Percentiles rank a stretch among this genome's conserved stretches.
These are phyloP conservation scores for Fusarium hostae DNA, from an alignment of 2,329 filamentous ascomycete genomes.

Conservation along the genomic window DNA sequence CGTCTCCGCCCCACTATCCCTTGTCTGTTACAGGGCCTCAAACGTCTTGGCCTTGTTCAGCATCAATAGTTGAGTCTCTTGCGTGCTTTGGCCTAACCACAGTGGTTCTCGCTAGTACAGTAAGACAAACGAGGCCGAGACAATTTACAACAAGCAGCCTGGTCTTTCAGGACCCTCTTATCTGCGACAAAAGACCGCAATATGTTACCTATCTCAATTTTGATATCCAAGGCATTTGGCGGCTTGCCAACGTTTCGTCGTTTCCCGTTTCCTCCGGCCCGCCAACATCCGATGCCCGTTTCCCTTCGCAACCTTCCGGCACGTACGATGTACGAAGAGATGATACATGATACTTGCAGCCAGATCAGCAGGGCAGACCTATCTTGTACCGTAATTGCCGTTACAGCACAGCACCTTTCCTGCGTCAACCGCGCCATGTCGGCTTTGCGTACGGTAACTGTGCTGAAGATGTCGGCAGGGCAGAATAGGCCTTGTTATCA, in stretches of 20 bases:
- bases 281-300: slow-evolving; percentile 30
- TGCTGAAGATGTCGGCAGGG: slow-evolving; percentile 13
- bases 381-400: slow-evolving; percentile 18
- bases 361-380: slow-evolving; percentile 20
- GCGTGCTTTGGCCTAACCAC: slow-evolving; percentile 23
- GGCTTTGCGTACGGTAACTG: slow-evolving; percentile 23
- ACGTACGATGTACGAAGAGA: slow-evolving; percentile 36
- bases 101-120: slow-evolving; percentile 21
- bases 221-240: neutral
- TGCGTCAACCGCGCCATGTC: slow-evolving; percentile 31
- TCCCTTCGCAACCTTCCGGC: slow-evolving; percentile 35
- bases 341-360: slow-evolving; percentile 30
- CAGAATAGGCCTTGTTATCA: slow-evolving; percentile 30
- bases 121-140: slow-evolving; percentile 18
- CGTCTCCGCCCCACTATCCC: slow-evolving; percentile 40
- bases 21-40: slow-evolving; percentile 12
- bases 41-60: slow-evolving; percentile 10
- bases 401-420: slow-evolving; percentile 20
- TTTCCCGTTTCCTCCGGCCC: slow-evolving; percentile 20
- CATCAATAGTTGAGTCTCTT: slow-evolving; percentile 17
- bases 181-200: slow-evolving; percentile 2
- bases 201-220: slow-evolving; percentile 3
- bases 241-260: slow-evolving; percentile 5
- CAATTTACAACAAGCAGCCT: slow-evolving; percentile 14
- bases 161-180: slow-evolving; percentile 9